phyloP scores from a whole-genome alignment of 441 rosid species.

The Erodium moschatum region DNA sequence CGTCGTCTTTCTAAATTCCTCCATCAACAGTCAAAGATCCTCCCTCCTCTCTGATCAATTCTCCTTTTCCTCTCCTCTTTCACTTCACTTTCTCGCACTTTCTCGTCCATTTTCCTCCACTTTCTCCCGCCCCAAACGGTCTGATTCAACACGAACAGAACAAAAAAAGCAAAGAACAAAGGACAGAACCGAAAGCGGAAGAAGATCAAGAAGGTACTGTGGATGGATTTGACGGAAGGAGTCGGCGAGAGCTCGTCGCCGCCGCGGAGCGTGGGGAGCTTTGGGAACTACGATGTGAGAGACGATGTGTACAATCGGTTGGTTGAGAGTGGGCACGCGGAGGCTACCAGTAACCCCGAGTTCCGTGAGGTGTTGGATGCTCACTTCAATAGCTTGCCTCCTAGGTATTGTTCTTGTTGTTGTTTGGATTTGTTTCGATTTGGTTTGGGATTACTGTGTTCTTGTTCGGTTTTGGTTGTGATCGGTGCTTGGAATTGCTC shows the following conservation, averaged over 20 bases:
- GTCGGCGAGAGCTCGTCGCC: conserved; percentile 78
- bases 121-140: not conserved
- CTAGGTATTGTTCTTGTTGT: conserved; percentile 32
- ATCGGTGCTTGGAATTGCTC: not conserved
- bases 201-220: not conserved
- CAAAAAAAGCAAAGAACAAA: too few relatives aligned
- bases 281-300: conserved; percentile 39
- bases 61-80: conserved; percentile 7
- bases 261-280: conserved; percentile 45
- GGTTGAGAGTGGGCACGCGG: conserved; percentile 41
- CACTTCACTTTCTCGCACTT: conserved; percentile 16
- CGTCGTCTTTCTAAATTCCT: conserved; percentile 25
- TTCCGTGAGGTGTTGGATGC: conserved; percentile 48
- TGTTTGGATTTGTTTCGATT: not conserved
- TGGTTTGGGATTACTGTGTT: not conserved
- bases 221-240: conserved; percentile 62
- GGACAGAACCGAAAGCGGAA: not conserved
- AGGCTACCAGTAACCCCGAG: conserved; percentile 42
- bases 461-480: not conserved
- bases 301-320: conserved; percentile 50
- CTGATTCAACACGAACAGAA: not conserved
- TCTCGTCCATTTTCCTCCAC: not conserved
- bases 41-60: conserved; percentile 11
- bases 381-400: conserved; percentile 60
- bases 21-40: conserved; percentile 47